Evolutionary conservation across 495 filamentous ascomycete species (phyloP).

Genomic region (Collariella sp.): DNA sequence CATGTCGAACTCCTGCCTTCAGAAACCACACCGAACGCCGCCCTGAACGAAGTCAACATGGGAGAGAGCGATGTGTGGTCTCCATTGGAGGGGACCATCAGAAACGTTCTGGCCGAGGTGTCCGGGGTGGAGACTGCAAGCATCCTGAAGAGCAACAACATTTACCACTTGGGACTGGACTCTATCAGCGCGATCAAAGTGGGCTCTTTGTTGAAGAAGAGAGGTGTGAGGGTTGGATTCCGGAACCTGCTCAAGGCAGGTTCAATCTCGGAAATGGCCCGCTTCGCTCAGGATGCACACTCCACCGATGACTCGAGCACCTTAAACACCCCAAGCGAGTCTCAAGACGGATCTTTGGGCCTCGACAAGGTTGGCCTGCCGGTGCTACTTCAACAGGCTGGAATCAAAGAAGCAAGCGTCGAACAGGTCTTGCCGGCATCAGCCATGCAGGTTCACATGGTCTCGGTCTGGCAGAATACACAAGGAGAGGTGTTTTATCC

Average conservation of each 20-base stretch:
- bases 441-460: slow-evolving; percentile 63
- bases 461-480: slow-evolving; percentile 59
- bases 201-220: slow-evolving; percentile 53
- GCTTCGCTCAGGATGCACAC: background rate
- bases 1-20: background rate
- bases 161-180: slow-evolving; percentile 82
- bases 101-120: slow-evolving; percentile 54
- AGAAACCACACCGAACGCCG: no score
- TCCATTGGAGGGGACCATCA: slow-evolving; percentile 43
- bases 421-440: slow-evolving; percentile 55
- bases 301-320: background rate
- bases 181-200: slow-evolving; percentile 81
- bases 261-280: slow-evolving; percentile 51
- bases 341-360: background rate
- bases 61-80: slow-evolving; percentile 30
- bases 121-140: slow-evolving; percentile 50
- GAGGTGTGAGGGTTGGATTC: slow-evolving; percentile 50
- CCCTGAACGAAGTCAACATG: background rate
- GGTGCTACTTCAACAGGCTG: slow-evolving; percentile 18
- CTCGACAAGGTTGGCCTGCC: slow-evolving; percentile 21
- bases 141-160: slow-evolving; percentile 56
- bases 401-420: slow-evolving; percentile 33
- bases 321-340: background rate
- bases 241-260: slow-evolving; percentile 56
- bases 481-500: slow-evolving; percentile 52